Evolutionary conservation across 2,329 filamentous ascomycete species (phyloP).

Genomic region (Aspergillus melleus): DNA sequence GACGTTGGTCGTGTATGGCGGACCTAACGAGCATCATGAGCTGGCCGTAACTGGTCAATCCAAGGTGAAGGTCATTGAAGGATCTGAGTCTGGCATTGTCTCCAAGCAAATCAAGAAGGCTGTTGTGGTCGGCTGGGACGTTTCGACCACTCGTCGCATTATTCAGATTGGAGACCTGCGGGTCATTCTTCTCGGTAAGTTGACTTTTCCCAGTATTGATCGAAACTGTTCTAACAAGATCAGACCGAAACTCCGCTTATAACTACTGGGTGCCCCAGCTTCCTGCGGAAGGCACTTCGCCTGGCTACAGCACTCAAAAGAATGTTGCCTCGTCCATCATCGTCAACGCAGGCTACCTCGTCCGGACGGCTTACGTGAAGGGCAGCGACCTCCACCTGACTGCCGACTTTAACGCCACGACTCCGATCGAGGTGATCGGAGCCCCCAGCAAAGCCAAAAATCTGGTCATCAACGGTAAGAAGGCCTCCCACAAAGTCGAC

Average conservation of each 20-base stretch:
- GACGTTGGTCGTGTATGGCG: constrained; percentile 44
- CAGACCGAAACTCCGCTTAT: constrained; percentile 54
- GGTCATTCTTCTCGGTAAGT: constrained; percentile 56
- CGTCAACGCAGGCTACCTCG: constrained; percentile 45
- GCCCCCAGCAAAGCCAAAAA: constrained; percentile 56
- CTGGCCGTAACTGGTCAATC: constrained; percentile 35
- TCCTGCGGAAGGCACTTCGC: constrained; percentile 23
- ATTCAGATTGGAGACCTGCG: constrained; percentile 47
- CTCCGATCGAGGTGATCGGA: constrained; percentile 67
- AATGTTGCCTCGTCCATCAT: constrained; percentile 38
- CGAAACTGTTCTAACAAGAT: constrained; percentile 10
- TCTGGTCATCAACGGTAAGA: constrained; percentile 62
- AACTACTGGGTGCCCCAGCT: constrained; percentile 48
- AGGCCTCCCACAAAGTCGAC: constrained; percentile 42
- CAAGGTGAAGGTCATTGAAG: constrained; percentile 31
- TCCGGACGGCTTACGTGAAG: constrained; percentile 52
- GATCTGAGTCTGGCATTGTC: constrained; percentile 31
- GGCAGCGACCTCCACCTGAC: constrained; percentile 61
- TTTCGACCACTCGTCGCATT: constrained; percentile 49
- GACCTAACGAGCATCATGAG: constrained; percentile 42
- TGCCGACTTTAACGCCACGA: constrained; percentile 72
- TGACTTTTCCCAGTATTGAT: neutral
- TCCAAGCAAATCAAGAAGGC: constrained; percentile 29
- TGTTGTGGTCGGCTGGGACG: constrained; percentile 53
- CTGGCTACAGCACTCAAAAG: constrained; percentile 33